phyloP scores from a whole-genome alignment of 2,329 filamentous ascomycete genomes.

The Fusarium newnesense region DNA sequence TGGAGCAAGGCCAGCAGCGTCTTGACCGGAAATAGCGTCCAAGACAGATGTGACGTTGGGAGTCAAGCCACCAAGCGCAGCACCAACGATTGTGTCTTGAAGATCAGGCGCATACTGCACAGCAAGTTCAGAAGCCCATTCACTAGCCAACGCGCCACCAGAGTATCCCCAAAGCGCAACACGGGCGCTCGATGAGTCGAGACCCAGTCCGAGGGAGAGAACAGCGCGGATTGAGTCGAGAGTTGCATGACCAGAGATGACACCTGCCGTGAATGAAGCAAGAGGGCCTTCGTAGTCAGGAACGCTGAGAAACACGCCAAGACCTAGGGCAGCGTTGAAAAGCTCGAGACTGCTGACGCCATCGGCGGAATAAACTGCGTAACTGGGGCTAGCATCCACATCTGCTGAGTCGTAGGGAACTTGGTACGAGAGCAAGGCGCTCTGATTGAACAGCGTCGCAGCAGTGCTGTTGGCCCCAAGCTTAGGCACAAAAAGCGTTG shows the following conservation, averaged over 20 bases:
- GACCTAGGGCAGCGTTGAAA: conserved; percentile 14
- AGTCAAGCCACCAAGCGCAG: conserved; percentile 60
- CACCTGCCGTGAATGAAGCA: conserved; percentile 56
- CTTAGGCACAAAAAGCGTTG: conserved; percentile 34
- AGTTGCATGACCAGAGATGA: conserved; percentile 55
- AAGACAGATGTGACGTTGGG: conserved; percentile 54
- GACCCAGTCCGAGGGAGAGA: conserved; percentile 48
- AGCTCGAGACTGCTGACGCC: neutral
- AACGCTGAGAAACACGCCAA: conserved; percentile 49
- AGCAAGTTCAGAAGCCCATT: conserved; percentile 64
- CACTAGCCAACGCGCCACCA: conserved; percentile 62
- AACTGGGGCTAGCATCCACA: conserved; percentile 38
- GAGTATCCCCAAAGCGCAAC: conserved; percentile 66
- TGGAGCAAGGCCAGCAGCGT: conserved; percentile 31
- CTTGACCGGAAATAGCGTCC: conserved; percentile 45
- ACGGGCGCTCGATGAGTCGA: conserved; percentile 33
- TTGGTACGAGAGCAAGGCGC: conserved; percentile 39
- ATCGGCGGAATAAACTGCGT: conserved; percentile 9
- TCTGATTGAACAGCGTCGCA: conserved; percentile 14
- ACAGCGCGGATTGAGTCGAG: conserved; percentile 59
- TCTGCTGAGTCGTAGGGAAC: conserved; percentile 39
- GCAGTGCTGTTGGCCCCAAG: conserved; percentile 29
- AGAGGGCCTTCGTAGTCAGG: conserved; percentile 59
- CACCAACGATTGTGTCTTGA: conserved; percentile 53
- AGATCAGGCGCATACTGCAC: conserved; percentile 64